Evolutionary conservation across 768 basidiomycete species (phyloP), one percentile per base, ranked within the genome.

Genomic region (Coprinellus micaceus): DNA sequence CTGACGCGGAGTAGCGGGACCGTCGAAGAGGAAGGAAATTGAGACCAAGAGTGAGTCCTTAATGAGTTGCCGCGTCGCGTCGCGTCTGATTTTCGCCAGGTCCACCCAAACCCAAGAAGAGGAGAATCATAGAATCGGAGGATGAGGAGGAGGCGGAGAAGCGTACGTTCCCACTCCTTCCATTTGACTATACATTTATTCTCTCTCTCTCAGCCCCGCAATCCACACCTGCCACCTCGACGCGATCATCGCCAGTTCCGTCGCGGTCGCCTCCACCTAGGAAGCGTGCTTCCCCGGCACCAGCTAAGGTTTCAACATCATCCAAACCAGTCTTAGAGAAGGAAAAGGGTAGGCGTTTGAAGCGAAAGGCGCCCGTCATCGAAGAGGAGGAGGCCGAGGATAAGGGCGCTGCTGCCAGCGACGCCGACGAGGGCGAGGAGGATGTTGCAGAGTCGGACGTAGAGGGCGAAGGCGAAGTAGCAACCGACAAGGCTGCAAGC

Each of bases 41-140:
- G 51, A 60, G 1, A 43, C 49, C 28, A 37, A 45, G 33, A 53
- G 61, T 59, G 37, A 19, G 61, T 50, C 24, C 22, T 1, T n/a
- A 17, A 29, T 19, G 21, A 26, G 2, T 26, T 39, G 25, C 25
- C 13, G 28, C 24, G 52, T 37, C 40, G 44, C 37, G 41, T 53
- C 28, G 28, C 47, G 21, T 45, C 52, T 19, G 25, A 33, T n/a
- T 28, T 52, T 58, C 39, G 55, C n/a, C 52, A 71, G 76, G 71
- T 58, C 68, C 63, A 25, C 66, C 70, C 10, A 75, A 64, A 47
- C 33, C 69, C 6, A 86, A 87, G 69, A 81, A 75, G 63, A 71
- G 83, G 48, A 77, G 78, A 54, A 75, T 84, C 25, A 62, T 80
- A 4, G 72, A 80, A 29, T 84, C 82, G 0, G 84, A 83, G 29